phyloP scores from a whole-genome alignment of 139 green algal genomes.

The Chlorella ohadii region DNA sequence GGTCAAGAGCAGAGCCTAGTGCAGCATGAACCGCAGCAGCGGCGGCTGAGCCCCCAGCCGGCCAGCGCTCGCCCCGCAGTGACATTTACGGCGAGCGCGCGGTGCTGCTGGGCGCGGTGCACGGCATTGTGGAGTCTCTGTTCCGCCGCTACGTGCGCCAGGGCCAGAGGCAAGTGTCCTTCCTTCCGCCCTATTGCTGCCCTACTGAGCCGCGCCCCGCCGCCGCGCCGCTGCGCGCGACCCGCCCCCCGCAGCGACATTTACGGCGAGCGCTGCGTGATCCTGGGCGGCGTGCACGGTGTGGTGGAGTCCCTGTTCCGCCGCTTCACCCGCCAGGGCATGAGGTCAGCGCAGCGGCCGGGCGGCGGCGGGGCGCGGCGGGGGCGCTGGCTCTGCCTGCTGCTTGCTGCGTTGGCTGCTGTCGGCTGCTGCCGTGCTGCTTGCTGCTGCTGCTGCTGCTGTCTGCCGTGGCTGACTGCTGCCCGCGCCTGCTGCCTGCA shows the following conservation, averaged over 20 bases:
- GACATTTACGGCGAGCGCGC: constrained; percentile 99
- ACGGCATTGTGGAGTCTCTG: constrained; percentile 97
- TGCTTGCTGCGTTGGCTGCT: background rate
- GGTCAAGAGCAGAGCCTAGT: too few species aligned
- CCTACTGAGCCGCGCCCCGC: background rate
- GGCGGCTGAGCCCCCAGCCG: background rate
- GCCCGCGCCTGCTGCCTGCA: too few species aligned
- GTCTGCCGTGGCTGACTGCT: too few species aligned
- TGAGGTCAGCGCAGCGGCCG: constrained; percentile 60
- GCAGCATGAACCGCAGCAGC: too few species aligned
- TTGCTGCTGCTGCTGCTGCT: too few species aligned
- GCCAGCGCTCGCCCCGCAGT: constrained; percentile 4
- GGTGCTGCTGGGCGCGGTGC: constrained; percentile 97
- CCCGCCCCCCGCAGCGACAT: constrained; percentile 83
- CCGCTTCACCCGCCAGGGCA: constrained; percentile 86
- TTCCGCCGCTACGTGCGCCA: constrained; percentile 90
- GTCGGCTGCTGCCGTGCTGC: background rate
- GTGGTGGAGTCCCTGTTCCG: constrained; percentile 98
- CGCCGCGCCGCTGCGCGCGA: background rate
- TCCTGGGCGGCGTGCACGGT: constrained; percentile 98
- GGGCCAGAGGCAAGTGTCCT: constrained; percentile 70
- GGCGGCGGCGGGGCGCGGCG: background rate
- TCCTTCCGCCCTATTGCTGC: background rate
- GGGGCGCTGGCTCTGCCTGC: background rate
- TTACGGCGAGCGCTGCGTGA: constrained; percentile 98